A percentile compares a stretch with the other conserved stretches of the same genome.
phyloP scores from a whole-genome alignment of 164 flowering plant species.

The Sextonia rubra region DNA sequence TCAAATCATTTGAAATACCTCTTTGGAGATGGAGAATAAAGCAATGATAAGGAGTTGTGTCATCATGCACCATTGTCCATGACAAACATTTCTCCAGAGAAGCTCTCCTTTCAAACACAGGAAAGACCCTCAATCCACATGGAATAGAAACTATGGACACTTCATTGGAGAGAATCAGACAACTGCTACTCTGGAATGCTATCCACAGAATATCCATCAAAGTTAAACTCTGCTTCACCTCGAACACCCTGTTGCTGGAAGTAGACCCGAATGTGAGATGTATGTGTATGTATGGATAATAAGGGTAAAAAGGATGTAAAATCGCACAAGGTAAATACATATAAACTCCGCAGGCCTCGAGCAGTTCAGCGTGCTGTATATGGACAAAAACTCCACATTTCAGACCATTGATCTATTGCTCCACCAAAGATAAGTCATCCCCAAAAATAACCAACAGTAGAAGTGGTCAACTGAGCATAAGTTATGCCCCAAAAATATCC shows the following conservation, averaged over 20 bases:
- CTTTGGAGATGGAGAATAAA: not conserved
- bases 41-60: not conserved
- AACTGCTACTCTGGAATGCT: constrained; percentile 45
- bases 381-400: not conserved
- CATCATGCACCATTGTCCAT: not conserved
- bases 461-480: too few relatives aligned
- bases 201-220: constrained; percentile 74
- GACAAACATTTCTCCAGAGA: not conserved
- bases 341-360: not conserved
- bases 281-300: too few relatives aligned
- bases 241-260: constrained; percentile 53
- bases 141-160: constrained; percentile 26
- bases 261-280: constrained; percentile 8
- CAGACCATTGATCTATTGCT: not conserved
- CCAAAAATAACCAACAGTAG: too few relatives aligned
- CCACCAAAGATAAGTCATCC: too few relatives aligned
- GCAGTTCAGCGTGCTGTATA: not conserved
- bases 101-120: not conserved
- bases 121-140: not conserved
- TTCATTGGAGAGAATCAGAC: constrained; percentile 6
- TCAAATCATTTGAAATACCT: not conserved
- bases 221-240: constrained; percentile 50
- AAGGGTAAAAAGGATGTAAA: not conserved
- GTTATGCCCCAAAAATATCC: too few relatives aligned
- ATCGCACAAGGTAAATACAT: not conserved